Conservation (phyloP, 75 land plant species). For the Pinus tabuliformis region DNA sequence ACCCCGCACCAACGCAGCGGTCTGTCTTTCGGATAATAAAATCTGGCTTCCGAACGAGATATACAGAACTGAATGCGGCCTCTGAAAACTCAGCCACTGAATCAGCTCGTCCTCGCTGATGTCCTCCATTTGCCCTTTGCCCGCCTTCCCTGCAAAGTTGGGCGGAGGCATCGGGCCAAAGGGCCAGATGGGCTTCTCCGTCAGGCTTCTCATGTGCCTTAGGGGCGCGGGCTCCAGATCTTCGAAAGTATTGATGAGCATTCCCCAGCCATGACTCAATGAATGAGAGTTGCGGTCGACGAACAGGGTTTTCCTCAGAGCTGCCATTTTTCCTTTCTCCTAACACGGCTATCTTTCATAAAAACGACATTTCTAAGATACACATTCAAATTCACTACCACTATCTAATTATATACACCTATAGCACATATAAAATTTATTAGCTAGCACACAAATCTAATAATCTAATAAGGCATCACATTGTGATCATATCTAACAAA, state of each 20-base stretch:
- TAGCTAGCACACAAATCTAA: too few relatives aligned
- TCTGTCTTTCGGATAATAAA: slow-evolving; percentile 11
- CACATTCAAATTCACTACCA: too few relatives aligned
- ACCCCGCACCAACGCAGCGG: slow-evolving; percentile 16
- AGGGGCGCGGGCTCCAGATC: slow-evolving; percentile 24
- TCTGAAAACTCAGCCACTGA: slow-evolving; percentile 22
- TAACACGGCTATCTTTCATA: too few relatives aligned
- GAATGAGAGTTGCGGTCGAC: neutral
- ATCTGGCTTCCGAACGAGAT: slow-evolving; percentile 33
- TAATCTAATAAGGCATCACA: too few relatives aligned
- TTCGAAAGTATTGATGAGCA: slow-evolving; percentile 31
- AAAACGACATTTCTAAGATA: too few relatives aligned
- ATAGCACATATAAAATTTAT: too few relatives aligned
- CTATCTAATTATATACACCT: too few relatives aligned
- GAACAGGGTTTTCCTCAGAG: too few relatives aligned
- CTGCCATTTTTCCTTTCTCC: too few relatives aligned
- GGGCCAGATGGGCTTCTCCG: neutral
- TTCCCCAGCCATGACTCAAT: slow-evolving; percentile 10
- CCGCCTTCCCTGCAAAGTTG: neutral
- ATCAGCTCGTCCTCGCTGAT: neutral
- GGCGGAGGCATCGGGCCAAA: slow-evolving; percentile 34
- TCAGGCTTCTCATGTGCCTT: slow-evolving; percentile 9
- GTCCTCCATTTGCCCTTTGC: neutral
- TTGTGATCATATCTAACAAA: too few relatives aligned
- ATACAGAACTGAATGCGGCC: slow-evolving; percentile 23